Evolutionary conservation across 164 flowering plant genomes (phyloP).

Genomic region (Aristolochia contorta): DNA sequence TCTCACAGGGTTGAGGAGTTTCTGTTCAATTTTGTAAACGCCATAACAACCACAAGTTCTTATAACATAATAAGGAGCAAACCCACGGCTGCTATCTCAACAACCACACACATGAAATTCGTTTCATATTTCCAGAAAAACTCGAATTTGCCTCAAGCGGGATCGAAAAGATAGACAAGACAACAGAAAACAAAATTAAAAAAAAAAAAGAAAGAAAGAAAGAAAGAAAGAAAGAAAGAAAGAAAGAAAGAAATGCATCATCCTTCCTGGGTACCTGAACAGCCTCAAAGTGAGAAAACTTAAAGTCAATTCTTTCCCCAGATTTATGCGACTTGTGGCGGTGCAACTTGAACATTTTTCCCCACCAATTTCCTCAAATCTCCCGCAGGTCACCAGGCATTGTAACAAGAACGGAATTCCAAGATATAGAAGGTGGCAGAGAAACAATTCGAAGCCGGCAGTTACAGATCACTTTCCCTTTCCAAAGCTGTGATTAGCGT

Average conservation of each 20-base stretch:
- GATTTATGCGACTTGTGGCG: slow-evolving; percentile 34
- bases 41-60: no score
- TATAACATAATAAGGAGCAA: not conserved
- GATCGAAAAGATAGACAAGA: not conserved
- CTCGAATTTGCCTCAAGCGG: not conserved
- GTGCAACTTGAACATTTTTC: slow-evolving; percentile 56
- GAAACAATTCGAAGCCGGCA: no score
- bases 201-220: no score
- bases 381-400: no score
- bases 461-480: no score
- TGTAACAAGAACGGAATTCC: no score
- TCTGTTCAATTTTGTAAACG: no score
- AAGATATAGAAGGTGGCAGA: no score
- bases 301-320: slow-evolving; percentile 61
- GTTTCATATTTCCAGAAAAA: not conserved
- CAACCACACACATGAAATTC: not conserved
- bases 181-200: no score
- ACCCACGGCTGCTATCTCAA: not conserved
- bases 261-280: slow-evolving; percentile 27
- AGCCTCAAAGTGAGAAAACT: slow-evolving; percentile 44
- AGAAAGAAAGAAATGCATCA: not conserved
- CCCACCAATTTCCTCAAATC: not conserved
- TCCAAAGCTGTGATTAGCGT: no score
- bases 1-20: no score
- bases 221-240: not conserved